phyloP scores from a whole-genome alignment of 179 eudicot species.

The Monotropa hypopitys region DNA sequence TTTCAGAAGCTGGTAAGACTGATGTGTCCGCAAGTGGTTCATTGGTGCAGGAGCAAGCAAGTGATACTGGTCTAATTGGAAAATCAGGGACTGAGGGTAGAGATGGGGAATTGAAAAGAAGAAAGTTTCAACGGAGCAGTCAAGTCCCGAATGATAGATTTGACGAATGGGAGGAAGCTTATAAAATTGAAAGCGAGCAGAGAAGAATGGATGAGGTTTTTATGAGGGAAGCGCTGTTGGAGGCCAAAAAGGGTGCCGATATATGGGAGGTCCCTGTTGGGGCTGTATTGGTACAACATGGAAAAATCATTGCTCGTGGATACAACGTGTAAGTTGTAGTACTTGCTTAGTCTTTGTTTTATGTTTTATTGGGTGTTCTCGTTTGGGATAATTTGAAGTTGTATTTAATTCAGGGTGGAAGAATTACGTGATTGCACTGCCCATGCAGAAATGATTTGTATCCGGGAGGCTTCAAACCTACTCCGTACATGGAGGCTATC shows the following conservation, averaged over 20 bases:
- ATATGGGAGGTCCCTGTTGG: slow-evolving; percentile 98
- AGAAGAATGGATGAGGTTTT: slow-evolving; percentile 65
- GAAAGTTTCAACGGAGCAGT: slow-evolving; percentile 46
- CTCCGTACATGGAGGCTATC: slow-evolving; percentile 80
- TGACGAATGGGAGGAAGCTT: slow-evolving; percentile 83
- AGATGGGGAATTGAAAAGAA: slow-evolving; percentile 28
- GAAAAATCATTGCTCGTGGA: slow-evolving; percentile 83
- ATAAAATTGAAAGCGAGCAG: slow-evolving; percentile 56
- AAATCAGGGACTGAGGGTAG: slow-evolving; percentile 18
- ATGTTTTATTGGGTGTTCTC: not conserved
- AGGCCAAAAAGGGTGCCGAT: slow-evolving; percentile 88
- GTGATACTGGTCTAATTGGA: slow-evolving; percentile 16
- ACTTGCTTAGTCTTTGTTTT: not conserved
- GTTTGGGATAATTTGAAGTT: not conserved
- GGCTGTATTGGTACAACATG: slow-evolving; percentile 79
- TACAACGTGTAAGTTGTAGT: slow-evolving; percentile 60
- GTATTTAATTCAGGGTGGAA: slow-evolving; percentile 55
- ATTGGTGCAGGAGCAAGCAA: slow-evolving; percentile 17
- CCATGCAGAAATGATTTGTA: slow-evolving; percentile 95
- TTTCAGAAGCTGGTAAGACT: slow-evolving; percentile 22
- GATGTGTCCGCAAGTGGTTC: slow-evolving; percentile 26
- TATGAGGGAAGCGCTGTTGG: slow-evolving; percentile 87
- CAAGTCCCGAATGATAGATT: slow-evolving; percentile 54
- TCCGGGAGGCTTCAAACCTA: slow-evolving; percentile 67
- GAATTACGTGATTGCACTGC: slow-evolving; percentile 88